Evolutionary conservation across 169 alveolate genomes (phyloP).

Genomic region (Eimeria brunetti): DNA sequence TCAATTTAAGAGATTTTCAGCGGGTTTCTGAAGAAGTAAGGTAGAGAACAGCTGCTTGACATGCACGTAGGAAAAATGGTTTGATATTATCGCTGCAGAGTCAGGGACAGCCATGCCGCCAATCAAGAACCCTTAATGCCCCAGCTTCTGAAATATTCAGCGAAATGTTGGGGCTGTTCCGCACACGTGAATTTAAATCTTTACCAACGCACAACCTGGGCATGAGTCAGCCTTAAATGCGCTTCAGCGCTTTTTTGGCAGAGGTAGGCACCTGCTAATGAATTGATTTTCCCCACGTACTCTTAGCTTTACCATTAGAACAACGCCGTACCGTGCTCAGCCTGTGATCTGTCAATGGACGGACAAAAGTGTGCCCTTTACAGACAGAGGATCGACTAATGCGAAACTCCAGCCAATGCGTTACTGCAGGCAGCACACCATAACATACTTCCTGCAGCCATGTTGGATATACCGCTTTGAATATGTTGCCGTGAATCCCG

Average conservation of each 20-base stretch:
- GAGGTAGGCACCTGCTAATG: not conserved
- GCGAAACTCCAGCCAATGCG: not conserved
- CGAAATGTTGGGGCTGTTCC: not conserved
- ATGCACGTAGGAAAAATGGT: not conserved
- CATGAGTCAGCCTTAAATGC: not conserved
- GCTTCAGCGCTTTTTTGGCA: not conserved
- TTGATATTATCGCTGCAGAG: not conserved
- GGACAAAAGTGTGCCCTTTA: not conserved
- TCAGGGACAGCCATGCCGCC: not conserved
- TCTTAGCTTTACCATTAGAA: not conserved
- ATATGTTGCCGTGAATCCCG: not conserved
- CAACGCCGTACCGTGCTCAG: not conserved
- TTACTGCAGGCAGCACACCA: not conserved
- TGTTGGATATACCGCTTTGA: not conserved
- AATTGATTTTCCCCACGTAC: not conserved
- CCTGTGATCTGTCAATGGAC: not conserved
- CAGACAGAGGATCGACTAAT: not conserved
- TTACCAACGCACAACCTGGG: constrained; percentile 16
- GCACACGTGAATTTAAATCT: not conserved
- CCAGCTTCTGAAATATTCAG: not conserved
- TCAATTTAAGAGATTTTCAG: not conserved
- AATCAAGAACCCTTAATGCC: not conserved
- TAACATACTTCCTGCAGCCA: constrained; percentile 21
- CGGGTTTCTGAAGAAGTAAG: not conserved
- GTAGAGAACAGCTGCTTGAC: not conserved